Conservation (phyloP, 2,329 filamentous ascomycete genomes). For the Hymenoscyphus fraxineus region DNA sequence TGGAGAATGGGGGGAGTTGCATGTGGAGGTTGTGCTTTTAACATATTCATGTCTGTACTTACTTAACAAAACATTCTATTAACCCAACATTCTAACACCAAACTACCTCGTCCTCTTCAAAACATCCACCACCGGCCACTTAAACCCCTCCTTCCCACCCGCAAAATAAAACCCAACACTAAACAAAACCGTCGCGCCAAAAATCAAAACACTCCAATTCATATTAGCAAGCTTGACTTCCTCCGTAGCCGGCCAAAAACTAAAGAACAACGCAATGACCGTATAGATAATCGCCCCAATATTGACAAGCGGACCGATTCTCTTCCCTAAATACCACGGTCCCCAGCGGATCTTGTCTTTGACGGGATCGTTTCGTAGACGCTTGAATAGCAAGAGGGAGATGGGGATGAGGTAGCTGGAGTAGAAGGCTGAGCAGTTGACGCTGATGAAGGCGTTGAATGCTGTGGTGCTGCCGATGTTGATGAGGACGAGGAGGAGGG, state of each 20-base stretch:
- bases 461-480: conserved; percentile 47
- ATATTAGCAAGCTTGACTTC: conserved; percentile 35
- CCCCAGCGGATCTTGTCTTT: conserved; percentile 12
- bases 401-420: conserved; percentile 16
- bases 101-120: background rate
- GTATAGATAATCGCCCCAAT: conserved; percentile 16
- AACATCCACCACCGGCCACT: conserved; percentile 40
- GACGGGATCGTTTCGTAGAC: conserved; percentile 12
- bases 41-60: too few relatives aligned
- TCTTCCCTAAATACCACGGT: background rate
- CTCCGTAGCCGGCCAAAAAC: conserved; percentile 32
- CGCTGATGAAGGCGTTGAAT: conserved; percentile 49
- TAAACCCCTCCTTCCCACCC: conserved; percentile 42
- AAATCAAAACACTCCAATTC: conserved; percentile 48
- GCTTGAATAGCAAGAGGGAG: conserved; percentile 11
- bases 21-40: too few relatives aligned
- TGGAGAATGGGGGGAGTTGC: too few relatives aligned
- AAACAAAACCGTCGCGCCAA: conserved; percentile 41
- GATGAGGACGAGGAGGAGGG: conserved; percentile 34
- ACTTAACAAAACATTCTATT: background rate
- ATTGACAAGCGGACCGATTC: conserved; percentile 22
- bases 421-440: conserved; percentile 12
- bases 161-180: conserved; percentile 46
- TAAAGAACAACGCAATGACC: conserved; percentile 49
- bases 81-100: background rate